Evolutionary conservation across 2,329 filamentous ascomycete genomes (phyloP), one percentile per base, ranked within the genome.

Genomic region (Trichocomaceae sp.): DNA sequence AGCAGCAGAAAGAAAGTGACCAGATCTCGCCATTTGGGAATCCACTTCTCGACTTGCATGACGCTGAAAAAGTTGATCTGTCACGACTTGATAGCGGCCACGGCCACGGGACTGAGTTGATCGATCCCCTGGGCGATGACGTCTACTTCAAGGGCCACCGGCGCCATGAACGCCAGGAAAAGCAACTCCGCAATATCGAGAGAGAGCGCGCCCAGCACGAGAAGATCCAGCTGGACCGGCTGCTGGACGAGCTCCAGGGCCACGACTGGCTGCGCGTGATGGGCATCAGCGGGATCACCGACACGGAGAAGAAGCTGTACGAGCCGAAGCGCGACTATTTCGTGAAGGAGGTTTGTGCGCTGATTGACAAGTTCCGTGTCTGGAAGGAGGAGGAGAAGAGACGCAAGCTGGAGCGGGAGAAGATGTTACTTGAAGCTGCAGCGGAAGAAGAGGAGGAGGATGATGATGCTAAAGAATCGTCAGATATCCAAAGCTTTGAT

Each of bases 381-480:
- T 97, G 91, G 91, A 90, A 85, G 59, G 81, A 91, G 58, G 89
- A 95, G 67, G 93, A 99, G 70, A 95, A 91, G 75, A 83, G 86
- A 44, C 78, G 88, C 57, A 90, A 90, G 70, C 73, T 83, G 2
- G 86, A 90, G 64, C 88, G 85, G 64, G 89, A 92, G 57, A 84
- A 84, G 47, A 80, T 78, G 2, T 68, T 76, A 20, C 50, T 49
- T 31, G 56, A 56, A 15, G 56, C 53, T 22, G 47, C 55, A 12
- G 49, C 54, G 19, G 47, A 75, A 15, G 73, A 69, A 23, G 72
- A 70, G 65, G 48, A 66, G 62, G 74, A 77, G n/a, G 74, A 73
- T 54, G 66, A 67, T 41, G 69, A 47, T 22, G 47, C 61, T n/a
- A 59, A 39, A 55, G 44, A 29, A 4, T 54, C 58, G 20, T 59